Evolutionary conservation across 306 rosid species (phyloP), one percentile per base, ranked within the genome.

Genomic region (Rosa lucieae): DNA sequence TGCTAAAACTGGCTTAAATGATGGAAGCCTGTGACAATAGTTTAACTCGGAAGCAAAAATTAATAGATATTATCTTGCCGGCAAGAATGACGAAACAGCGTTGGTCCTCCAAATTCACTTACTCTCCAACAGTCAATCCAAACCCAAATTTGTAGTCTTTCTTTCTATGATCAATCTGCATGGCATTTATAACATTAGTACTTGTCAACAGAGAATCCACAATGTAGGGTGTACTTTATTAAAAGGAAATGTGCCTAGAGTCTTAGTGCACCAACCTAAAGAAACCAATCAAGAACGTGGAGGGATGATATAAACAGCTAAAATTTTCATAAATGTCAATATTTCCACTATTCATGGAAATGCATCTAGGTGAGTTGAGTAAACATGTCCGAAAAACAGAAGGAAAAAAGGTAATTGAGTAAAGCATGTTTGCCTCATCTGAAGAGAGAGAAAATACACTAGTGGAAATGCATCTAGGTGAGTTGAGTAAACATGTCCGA

Each of bases 111-210:
- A 20, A 78, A 82, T 78, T 90, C 7, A 47, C 47, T 29, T 87
- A 93, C 84, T 96, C 98, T 72, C 99, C 99, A 67, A 96, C 97
- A 12, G 93, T 93, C 91, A 96, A 87, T 78, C 99, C 99, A 82
- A 96, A 96, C 70, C 99, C 98, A 66, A 96, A 93, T 85, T 93
- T 96, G 96, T 93, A 96, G 87, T 96, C 99, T 75, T 93, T 96
- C 97, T 87, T 96, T 83, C 40, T 83, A 84, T 93, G 97, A 82
- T 96, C 99, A 76, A 96, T 89, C 97, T 93, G 98, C 94, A 83
- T 69, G 32, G 68, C 62, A 32, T 47, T 7, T 6, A 46, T 10
- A 35, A 35, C 48, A 39, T 14, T 32, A 32, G 72, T 18, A 62
- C 47, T 21, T 37, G 43, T 67, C 59, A 56, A 49, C 32, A 51